These are phyloP conservation scores for Calonectria pauciramosa DNA, from an alignment of 2,329 filamentous ascomycete genomes.

Conservation along the genomic window DNA sequence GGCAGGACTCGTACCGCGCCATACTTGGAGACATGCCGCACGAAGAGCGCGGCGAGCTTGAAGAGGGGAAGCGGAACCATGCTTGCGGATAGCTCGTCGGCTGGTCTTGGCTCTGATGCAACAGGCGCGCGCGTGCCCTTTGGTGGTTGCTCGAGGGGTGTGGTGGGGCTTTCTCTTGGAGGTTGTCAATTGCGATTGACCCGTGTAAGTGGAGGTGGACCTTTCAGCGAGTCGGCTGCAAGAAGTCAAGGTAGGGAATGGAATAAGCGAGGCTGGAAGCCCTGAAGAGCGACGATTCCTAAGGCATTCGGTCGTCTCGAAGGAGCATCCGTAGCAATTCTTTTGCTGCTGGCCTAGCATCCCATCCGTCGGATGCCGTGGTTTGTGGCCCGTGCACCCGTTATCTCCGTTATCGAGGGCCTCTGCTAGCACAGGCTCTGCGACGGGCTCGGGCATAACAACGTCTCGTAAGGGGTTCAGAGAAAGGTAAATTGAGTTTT, in stretches of 20 bases:
- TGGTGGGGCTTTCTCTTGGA: constrained; percentile 31
- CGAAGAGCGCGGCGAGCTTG: constrained; percentile 75
- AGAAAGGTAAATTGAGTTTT: constrained; percentile 4
- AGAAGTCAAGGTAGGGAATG: background rate
- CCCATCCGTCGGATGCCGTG: constrained; percentile 22
- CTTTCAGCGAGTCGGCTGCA: background rate
- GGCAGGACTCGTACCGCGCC: constrained; percentile 67
- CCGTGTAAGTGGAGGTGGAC: background rate
- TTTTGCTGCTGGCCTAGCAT: constrained; percentile 16
- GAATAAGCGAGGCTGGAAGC: background rate
- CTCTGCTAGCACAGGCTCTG: background rate
- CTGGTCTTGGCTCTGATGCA: constrained; percentile 37
- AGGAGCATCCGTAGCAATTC: background rate
- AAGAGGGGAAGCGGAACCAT: constrained; percentile 78
- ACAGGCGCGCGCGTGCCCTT: constrained; percentile 20
- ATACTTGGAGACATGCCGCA: constrained; percentile 78
- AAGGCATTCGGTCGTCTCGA: background rate
- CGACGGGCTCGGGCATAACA: background rate
- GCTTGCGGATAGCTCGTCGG: constrained; percentile 26
- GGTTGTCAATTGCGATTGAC: constrained; percentile 13
- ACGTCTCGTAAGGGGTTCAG: background rate
- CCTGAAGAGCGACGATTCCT: background rate
- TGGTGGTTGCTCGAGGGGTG: constrained; percentile 23
- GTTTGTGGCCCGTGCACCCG: constrained; percentile 23
- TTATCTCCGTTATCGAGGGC: constrained; percentile 1